These are phyloP conservation scores for Aspergillus affinis DNA, from an alignment of 495 filamentous ascomycete genomes.

Conservation along the genomic window DNA sequence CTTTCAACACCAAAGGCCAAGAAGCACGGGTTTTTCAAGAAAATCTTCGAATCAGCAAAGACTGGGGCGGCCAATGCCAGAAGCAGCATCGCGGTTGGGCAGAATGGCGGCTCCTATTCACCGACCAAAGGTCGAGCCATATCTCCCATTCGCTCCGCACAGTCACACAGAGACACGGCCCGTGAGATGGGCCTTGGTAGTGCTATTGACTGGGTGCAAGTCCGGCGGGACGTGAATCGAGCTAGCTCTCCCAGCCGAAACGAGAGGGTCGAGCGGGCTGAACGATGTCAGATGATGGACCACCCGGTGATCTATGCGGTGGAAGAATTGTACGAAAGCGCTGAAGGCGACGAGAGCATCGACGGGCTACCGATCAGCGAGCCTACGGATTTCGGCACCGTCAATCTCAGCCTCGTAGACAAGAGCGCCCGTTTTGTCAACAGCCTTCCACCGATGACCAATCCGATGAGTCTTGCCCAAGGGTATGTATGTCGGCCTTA, in stretches of 20 bases:
- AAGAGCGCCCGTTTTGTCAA: conserved; percentile 92
- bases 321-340: conserved; percentile 78
- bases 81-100: conserved; percentile 73
- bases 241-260: conserved; percentile 89
- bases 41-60: conserved; percentile 91
- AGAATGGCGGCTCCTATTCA: conserved; percentile 49
- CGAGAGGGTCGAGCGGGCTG: conserved; percentile 81
- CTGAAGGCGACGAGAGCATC: conserved; percentile 87
- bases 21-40: conserved; percentile 94
- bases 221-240: conserved; percentile 90
- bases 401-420: conserved; percentile 85
- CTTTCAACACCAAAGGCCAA: conserved; percentile 84
- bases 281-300: conserved; percentile 93
- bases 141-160: conserved; percentile 33
- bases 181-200: conserved; percentile 66
- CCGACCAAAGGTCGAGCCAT: conserved; percentile 46
- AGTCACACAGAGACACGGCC: conserved; percentile 47
- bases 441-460: conserved; percentile 86
- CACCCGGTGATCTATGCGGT: conserved; percentile 84
- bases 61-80: conserved; percentile 88
- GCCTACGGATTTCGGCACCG: conserved; percentile 74
- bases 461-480: conserved; percentile 79
- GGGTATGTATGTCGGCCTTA: conserved; percentile 94
- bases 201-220: conserved; percentile 88
- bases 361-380: conserved; percentile 82